phyloP scores from a whole-genome alignment of 176 grass and related monocot genomes.

The Saccharum officinarum region DNA sequence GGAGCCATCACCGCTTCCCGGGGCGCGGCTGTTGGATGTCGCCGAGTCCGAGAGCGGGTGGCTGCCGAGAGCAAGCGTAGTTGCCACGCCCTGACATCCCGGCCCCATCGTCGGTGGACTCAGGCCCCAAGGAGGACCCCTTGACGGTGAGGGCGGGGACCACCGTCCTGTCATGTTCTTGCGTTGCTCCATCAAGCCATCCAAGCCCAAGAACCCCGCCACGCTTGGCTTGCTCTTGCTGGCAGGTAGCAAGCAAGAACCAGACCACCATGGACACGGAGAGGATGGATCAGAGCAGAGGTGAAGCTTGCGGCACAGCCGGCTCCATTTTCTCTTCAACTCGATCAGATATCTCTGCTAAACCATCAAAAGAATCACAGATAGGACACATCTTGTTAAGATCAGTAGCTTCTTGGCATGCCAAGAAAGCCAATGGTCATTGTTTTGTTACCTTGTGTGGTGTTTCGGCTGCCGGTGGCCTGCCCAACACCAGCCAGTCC shows the following conservation, averaged over 20 bases:
- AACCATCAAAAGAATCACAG: background rate
- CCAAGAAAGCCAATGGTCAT: background rate
- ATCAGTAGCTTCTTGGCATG: background rate
- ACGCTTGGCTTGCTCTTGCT: constrained; percentile 40
- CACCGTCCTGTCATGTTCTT: background rate
- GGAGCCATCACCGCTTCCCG: background rate
- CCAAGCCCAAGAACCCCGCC: constrained; percentile 38
- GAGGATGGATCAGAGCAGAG: constrained; percentile 31
- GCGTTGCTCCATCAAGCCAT: background rate
- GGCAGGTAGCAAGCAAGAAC: constrained; percentile 15
- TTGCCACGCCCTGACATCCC: background rate
- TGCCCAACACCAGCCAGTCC: constrained; percentile 51
- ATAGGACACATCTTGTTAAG: background rate
- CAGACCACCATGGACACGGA: constrained; percentile 47
- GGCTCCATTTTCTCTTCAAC: constrained; percentile 86
- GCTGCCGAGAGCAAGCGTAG: constrained; percentile 45
- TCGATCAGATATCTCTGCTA: constrained; percentile 64
- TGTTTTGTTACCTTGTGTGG: constrained; percentile 47
- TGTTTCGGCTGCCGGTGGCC: constrained; percentile 2
- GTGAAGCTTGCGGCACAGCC: constrained; percentile 77
- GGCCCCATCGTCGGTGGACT: background rate
- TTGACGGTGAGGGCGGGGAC: background rate
- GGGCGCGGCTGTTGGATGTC: constrained; percentile 41
- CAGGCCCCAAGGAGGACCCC: background rate
- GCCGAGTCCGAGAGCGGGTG: constrained; percentile 75